Evolutionary conservation across 2,329 filamentous ascomycete species (phyloP), one percentile per base, ranked within the genome.

Genomic region (Neonectria hederae): DNA sequence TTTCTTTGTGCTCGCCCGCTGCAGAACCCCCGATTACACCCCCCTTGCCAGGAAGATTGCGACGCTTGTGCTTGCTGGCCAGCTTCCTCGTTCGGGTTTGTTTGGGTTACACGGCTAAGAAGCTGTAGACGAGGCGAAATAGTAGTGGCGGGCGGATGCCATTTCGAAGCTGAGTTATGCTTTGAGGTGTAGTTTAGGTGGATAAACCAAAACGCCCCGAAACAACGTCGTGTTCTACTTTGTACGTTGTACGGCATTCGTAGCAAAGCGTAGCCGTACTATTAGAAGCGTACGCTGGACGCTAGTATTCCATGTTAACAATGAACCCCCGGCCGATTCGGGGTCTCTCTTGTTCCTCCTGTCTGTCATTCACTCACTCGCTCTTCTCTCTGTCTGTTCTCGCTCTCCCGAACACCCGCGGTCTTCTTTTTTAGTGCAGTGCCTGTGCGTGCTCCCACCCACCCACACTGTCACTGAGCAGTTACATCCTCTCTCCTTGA

Each of bases 171-270:
- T 35, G 32, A 35, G 32, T 7, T 32, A 28, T 28, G 28, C 28
- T 28, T 28, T 9, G 28, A 9, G 28, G 28, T 28, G 28, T 28
- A 7, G 28, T 28, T 10, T 9, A 28, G 28, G 28, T 28, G 28
- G 35, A n/a, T n/a, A 38, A 38, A n/a, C 35, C 14, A 49, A 49
- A 51, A 35, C 28, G 26, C 48, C 48, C 35, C 48, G 28, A 51
- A 51, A 51, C 48, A 51, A 51, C n/a, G 26, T 22, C 28, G 48
- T 51, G 48, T n/a, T n/a, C n/a, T n/a, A n/a, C n/a, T n/a, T n/a
- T n/a, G n/a, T n/a, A n/a, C n/a, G n/a, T 14, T 30, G 48, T 14
- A 51, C 48, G 26, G 46, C 19, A 26, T 21, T 13, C 5, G 48
- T 32, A 51, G 17, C 24, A 49, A 24, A 35, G 32, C 11, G 32